Evolutionary conservation across 2,329 filamentous ascomycete species (phyloP), one percentile per base, ranked within the genome.

Genomic region (Pseudogymnoascus sp.): DNA sequence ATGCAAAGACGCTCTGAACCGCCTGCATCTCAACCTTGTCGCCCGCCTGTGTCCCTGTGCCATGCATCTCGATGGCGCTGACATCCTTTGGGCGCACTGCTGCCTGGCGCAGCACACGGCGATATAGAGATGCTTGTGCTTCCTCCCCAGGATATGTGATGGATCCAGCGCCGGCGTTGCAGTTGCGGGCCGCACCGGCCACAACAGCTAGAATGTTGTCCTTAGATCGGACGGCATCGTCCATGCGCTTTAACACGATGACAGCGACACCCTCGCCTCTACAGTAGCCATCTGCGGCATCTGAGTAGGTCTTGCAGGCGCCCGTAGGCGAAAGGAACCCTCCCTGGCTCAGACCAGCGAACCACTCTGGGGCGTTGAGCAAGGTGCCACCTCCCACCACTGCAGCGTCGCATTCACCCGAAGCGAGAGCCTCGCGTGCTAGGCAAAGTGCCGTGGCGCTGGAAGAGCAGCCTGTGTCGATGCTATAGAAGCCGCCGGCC

Each of bases 21-120:
- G 88, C 90, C 0, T 84, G 79, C 87, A 93, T 91, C 72, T 96
- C 91, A 3, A 85, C 88, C 7, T 84, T 85, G 70, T 95, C 91
- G 66, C 89, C 91, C 38, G 88, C 90, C 72, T 93, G 89, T 0
- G 90, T 96, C 40, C 90, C 91, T 2, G 90, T 95, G 17, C 89
- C 90, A 73, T 96, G 90, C 86, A 93, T 91, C 75, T 95, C 91
- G 9, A 95, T 86, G 71, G 92, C 93, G 74, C 85, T 85, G 62
- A 95, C 82, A 65, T 92, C 88, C 59, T 86, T 80, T 1, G 90
- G 88, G 70, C 92, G 86, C 15, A 93, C 81, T 64, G 87, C 4
- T 72, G 88, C 86, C 40, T 89, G 83, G 60, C 87, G 82, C 1
- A 93, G 79, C 13, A 93, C 85, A 59, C 84, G 80, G 62, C 83